Conservation (phyloP, 2,329 filamentous ascomycete species). For the Aspergillus luchuensis region DNA sequence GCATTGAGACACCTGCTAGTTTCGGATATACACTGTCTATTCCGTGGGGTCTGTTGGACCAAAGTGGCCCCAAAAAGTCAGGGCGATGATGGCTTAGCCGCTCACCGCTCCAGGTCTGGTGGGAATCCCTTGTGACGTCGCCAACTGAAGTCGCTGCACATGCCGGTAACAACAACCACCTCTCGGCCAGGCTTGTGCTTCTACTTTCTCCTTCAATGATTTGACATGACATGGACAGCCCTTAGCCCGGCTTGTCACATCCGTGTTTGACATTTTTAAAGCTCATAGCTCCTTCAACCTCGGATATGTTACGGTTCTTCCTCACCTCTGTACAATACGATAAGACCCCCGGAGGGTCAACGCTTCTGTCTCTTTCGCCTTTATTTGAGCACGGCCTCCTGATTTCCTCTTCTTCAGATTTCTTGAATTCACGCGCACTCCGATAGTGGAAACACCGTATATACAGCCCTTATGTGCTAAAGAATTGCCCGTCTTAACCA, state of each 20-base stretch:
- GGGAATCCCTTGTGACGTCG: conserved; percentile 23
- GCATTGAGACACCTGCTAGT: background rate
- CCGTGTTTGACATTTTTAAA: conserved; percentile 6
- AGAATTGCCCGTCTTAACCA: conserved; percentile 15
- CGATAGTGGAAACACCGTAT: conserved; percentile 11
- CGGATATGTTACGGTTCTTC: conserved; percentile 33
- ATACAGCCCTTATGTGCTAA: conserved; percentile 12
- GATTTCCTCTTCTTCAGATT: background rate
- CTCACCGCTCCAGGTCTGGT: conserved; percentile 14
- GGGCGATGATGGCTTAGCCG: conserved; percentile 5
- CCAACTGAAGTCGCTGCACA: conserved; percentile 11
- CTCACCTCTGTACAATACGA: conserved; percentile 24
- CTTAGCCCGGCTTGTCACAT: conserved; percentile 1
- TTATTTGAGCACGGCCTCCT: conserved; percentile 25
- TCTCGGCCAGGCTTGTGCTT: background rate
- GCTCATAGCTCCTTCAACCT: conserved; percentile 11
- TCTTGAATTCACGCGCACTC: background rate
- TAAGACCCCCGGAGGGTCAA: conserved; percentile 32
- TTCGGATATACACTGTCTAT: background rate
- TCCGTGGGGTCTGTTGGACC: background rate
- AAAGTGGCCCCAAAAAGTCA: background rate
- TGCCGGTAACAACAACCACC: conserved; percentile 4
- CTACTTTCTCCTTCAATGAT: conserved; percentile 4
- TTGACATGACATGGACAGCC: conserved; percentile 13
- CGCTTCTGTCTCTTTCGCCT: conserved; percentile 21